Evolutionary conservation across 306 rosid genomes (phyloP), one percentile per base, ranked within the genome.

Genomic region (Ochetophila trinervis): DNA sequence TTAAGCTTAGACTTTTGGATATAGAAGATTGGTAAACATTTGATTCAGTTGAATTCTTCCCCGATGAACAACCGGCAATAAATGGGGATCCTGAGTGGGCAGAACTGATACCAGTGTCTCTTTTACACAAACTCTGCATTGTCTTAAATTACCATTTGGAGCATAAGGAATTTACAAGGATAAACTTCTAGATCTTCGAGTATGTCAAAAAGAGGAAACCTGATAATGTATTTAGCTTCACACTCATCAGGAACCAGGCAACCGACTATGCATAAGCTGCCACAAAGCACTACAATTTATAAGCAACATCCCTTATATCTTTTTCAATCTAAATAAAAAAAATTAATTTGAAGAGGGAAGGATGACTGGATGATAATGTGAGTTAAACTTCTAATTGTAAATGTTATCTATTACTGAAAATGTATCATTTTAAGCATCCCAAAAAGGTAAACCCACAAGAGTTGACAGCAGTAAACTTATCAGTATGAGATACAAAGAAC

Each of bases 11-110:
- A 60, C 70, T 70, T 57, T 74, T 53, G 36, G 89, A 79, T 19
- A 54, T 40, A 20, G 88, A 85, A 34, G 82, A 80, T 60, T 74
- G 78, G 49, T 76, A 77, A 53, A 64, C 65, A 60, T 70, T 71
- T 56, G 74, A 70, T 54, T 76, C 77, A 66, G 78, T 66, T 56
- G 73, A 73, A 67, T 65, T 65, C 27, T 69, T 68, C 82, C 71
- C 60, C 14, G 76, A 59, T 27, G 67, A 60, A 57, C 65, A 62
- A 60, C 75, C 74, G 36, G 66, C 47, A 65, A 67, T 45, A 55
- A 16, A 57, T 53, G 23, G 55, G 14, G 80, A 75, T 54, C 53
- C 37, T 6, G 69, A 78, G 47, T 44, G 66, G 4, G 55, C 66
- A 53, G 75, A 44, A 77, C 66, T 62, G 24, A 76, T 47, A 74